Base-by-base conservation (phyloP, 228 moss, liverwort and hornwort species). In the Sphagnum magellanicum region DNA sequence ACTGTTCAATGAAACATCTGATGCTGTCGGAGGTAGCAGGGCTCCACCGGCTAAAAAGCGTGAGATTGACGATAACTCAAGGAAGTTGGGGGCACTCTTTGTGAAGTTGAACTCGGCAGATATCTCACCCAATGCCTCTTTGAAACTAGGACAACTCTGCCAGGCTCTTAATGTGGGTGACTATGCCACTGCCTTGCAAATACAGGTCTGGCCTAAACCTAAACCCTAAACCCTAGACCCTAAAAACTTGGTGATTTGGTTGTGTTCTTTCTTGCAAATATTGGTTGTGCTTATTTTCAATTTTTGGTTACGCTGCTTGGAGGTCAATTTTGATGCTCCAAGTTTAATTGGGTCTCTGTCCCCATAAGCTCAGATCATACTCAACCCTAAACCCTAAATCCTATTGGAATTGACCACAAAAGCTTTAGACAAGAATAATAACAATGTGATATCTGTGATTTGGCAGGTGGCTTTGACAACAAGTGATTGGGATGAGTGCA, bases 401-500 rank as follows among this genome's bases (percentile, higher is more conserved):
- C 32, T 32, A 32, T 32, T 32, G 32, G 32, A 32, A 32, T 32
- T 32, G 32, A 32, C 32, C 32, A 32, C 32, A 32, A 32, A 32
- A 32, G 32, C 32, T 32, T 32, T 32, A 32, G 32, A 32, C 32
- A 32, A 32, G 32, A 32, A 32, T 32, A 32, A 32, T 32, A 32
- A 32, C 32, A 32, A 3, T 32, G 32, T 32, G 32, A 32, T 32
- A 32, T 32, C 32, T 32, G 32, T 32, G 32, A 32, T 32, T 32
- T 32, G 32, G 32, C 88, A 97, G 97, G 97, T 98, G 79, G 87
- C 89, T 51, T 80, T 94, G 80, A 94, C 98, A 13, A 94, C 98
- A 60, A 98, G 92, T 70, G 98, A 98, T 48, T 98, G 94, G 90
- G 98, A 98, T 60, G 98, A 98, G 72, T 98, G 98, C 81, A 85